Evolutionary conservation across 176 grass and related monocot species (phyloP).

Genomic region (Lolium multiflorum): DNA sequence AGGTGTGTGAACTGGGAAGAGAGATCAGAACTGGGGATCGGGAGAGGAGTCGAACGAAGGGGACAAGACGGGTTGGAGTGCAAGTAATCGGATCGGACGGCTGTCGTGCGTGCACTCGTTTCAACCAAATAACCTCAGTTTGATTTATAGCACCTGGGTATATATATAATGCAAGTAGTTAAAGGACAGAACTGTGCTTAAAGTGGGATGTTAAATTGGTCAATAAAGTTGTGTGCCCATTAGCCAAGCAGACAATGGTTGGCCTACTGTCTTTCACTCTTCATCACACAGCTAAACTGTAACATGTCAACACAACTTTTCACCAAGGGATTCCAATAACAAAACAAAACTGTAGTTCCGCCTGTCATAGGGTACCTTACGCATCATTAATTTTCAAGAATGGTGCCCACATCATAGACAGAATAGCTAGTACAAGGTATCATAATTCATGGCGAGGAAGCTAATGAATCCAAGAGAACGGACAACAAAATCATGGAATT

Average conservation of each 20-base stretch:
- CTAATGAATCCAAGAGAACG: conserved; percentile 21
- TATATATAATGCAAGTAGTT: neutral
- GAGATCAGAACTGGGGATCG: too few relatives aligned
- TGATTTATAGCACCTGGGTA: too few relatives aligned
- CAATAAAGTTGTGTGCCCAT: neutral
- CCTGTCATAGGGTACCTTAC: conserved; percentile 1
- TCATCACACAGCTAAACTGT: conserved; percentile 18
- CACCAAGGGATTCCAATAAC: conserved; percentile 12
- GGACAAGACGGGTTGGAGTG: too few relatives aligned
- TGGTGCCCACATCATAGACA: neutral
- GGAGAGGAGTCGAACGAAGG: too few relatives aligned
- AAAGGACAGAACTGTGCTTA: neutral
- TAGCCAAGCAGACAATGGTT: conserved; percentile 10
- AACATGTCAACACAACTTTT: conserved; percentile 34
- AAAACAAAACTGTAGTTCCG: conserved; percentile 18
- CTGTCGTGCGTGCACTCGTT: too few relatives aligned
- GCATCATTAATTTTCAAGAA: conserved; percentile 12
- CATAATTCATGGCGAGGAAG: conserved; percentile 7
- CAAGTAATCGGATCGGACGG: too few relatives aligned
- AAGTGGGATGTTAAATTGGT: too few relatives aligned
- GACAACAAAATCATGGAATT: neutral
- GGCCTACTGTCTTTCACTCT: conserved; percentile 7
- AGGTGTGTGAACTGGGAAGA: too few relatives aligned
- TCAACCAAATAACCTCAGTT: too few relatives aligned
- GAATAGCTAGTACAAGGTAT: conserved; percentile 11